phyloP scores from a whole-genome alignment of 2,329 filamentous ascomycete species.

The Aspergillus hiratsukae region DNA sequence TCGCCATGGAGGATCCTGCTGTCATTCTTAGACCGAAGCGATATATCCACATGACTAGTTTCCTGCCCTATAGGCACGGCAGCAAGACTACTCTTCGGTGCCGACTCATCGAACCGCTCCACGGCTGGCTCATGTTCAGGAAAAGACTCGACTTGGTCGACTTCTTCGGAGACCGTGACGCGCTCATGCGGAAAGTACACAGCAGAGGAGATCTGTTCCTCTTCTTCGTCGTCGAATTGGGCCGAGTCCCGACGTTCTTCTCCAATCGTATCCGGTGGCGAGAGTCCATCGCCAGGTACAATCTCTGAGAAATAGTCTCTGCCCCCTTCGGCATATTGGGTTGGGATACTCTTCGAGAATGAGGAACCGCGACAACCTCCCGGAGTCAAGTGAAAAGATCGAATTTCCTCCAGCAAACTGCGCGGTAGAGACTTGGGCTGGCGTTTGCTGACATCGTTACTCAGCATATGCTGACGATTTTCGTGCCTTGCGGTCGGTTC shows the following conservation, averaged over 20 bases:
- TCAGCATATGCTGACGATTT: conserved; percentile 4
- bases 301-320: conserved; percentile 26
- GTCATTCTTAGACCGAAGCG: conserved; percentile 56
- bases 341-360: conserved; percentile 40
- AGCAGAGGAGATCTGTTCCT: conserved; percentile 62
- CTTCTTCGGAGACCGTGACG: conserved; percentile 28
- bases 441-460: conserved; percentile 21
- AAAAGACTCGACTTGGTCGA: conserved; percentile 20
- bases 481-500: conserved; percentile 11
- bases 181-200: conserved; percentile 62
- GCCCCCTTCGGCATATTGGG: conserved; percentile 31
- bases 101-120: conserved; percentile 22
- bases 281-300: conserved; percentile 13
- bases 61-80: conserved; percentile 24
- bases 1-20: conserved; percentile 59
- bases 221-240: conserved; percentile 52
- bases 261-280: conserved; percentile 19
- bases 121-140: conserved; percentile 16
- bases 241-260: conserved; percentile 19
- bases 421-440: conserved; percentile 41
- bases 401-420: conserved; percentile 53
- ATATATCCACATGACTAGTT: conserved; percentile 57
- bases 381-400: conserved; percentile 51
- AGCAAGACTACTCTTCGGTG: conserved; percentile 24
- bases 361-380: conserved; percentile 43